Evolutionary conservation across 176 grass and related monocot species (phyloP), one percentile per base, ranked within the genome.

Genomic region (Ensete ventricosum): DNA sequence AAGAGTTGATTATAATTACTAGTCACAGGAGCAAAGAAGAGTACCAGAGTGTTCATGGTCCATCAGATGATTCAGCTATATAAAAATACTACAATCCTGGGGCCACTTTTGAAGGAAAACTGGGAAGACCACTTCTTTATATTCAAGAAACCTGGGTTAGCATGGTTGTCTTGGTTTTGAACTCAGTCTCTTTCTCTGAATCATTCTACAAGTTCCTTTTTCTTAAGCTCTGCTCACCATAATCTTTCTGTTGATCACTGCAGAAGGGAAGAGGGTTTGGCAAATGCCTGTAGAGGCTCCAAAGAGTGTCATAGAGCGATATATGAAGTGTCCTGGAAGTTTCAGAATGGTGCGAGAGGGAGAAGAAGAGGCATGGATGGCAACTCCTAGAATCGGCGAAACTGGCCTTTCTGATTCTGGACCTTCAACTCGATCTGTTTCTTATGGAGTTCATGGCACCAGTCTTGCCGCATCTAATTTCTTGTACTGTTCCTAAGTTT

Each of bases 371-470:
- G 8, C 48, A 14, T 29, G 75, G 60, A 64, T 77, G 58, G 75
- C 75, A 20, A 51, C 50, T 52, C 67, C 52, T 20, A 50, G 67
- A 70, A 48, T 43, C 11, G 19, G 8, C 7, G 67, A 49, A 51
- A 70, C 67, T 21, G 43, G 12, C 48, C 67, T 70, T 51, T 34
- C 67, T 11, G 29, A 72, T 29, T 53, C 55, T 64, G 78, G 69
- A 71, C 79, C 83, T 81, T 85, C 83, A 67, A 59, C 64, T 65
- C 83, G 75, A 21, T 53, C 78, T 64, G 62, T 63, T 52, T 63
- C 77, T 62, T 85, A 76, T 85, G 78, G 77, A 76, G 29, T 71
- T 51, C 73, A 78, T 72, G 60, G 66, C 53, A 55, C 27, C 77
- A 55, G 25, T 80, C 48, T 9, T 53, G 52, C 83, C 29, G 60